These are phyloP conservation scores for Russula compacta DNA, from an alignment of 768 basidiomycete species.

Conservation along the genomic window DNA sequence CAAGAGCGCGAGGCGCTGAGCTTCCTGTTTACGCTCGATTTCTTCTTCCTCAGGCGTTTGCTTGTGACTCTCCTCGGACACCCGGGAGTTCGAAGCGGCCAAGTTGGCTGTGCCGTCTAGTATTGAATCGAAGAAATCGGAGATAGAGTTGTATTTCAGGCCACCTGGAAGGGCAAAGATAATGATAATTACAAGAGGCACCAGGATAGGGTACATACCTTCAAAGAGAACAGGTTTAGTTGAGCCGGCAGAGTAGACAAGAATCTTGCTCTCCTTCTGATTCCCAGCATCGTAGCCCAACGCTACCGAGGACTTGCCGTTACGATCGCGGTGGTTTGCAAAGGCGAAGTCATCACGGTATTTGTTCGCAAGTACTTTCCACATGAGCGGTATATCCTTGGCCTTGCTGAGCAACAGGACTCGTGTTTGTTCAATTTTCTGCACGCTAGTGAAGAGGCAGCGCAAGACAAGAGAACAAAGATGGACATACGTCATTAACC, in stretches of 20 bases:
- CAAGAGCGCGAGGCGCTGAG: constrained; percentile 41
- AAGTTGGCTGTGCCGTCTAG: constrained; percentile 60
- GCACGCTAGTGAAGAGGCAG: background rate
- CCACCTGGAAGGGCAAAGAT: constrained; percentile 35
- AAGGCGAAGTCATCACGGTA: constrained; percentile 56
- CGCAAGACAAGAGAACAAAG: background rate
- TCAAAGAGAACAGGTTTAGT: constrained; percentile 52
- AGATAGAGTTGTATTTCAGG: constrained; percentile 65
- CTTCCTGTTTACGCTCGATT: constrained; percentile 43
- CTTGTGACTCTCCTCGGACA: background rate
- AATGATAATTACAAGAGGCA: background rate
- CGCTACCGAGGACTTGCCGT: constrained; percentile 46
- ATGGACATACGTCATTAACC: constrained; percentile 51
- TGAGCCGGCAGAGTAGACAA: constrained; percentile 60
- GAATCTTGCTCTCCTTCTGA: constrained; percentile 49
- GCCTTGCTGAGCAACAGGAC: constrained; percentile 68
- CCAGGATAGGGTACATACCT: constrained; percentile 39
- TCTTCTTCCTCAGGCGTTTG: constrained; percentile 33
- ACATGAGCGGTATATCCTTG: constrained; percentile 66
- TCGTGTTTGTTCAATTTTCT: constrained; percentile 40
- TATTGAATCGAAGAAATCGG: constrained; percentile 63
- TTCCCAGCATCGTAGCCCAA: constrained; percentile 51
- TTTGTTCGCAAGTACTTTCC: constrained; percentile 71
- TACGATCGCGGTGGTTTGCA: constrained; percentile 54
- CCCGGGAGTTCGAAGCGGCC: constrained; percentile 28